Evolutionary conservation across 352 stramenopile genomes (phyloP).

Genomic region (Aphanomyces astaci): DNA sequence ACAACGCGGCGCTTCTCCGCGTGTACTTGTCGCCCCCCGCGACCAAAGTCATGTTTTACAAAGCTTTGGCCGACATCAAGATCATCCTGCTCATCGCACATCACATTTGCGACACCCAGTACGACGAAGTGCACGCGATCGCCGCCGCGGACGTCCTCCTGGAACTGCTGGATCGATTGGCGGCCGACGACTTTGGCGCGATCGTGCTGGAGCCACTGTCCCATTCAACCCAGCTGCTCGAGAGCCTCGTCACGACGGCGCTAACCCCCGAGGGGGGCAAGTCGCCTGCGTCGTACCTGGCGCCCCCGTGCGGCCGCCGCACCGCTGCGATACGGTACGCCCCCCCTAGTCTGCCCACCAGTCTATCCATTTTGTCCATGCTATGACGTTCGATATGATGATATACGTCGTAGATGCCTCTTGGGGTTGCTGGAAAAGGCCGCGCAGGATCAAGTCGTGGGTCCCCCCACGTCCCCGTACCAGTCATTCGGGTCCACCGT

Average conservation of each 20-base stretch:
- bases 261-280: conserved; percentile 28
- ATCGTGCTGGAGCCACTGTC: conserved; percentile 78
- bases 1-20: conserved; percentile 56
- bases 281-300: neutral
- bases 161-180: conserved; percentile 77
- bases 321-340: conserved; percentile 72
- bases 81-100: conserved; percentile 74
- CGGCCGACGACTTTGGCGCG: conserved; percentile 83
- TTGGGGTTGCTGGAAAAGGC: conserved; percentile 70
- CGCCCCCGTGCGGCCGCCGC: conserved; percentile 47
- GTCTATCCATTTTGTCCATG: no score
- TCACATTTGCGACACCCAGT: conserved; percentile 61
- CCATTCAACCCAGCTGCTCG: conserved; percentile 75
- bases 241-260: conserved; percentile 62
- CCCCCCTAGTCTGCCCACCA: neutral
- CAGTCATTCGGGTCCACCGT: conserved; percentile 78
- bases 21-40: conserved; percentile 58
- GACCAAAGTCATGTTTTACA: conserved; percentile 86
- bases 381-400: no score
- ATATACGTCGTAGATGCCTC: conserved; percentile 50
- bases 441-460: conserved; percentile 62
- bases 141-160: conserved; percentile 84
- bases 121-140: conserved; percentile 59
- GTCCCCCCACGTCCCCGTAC: conserved; percentile 72
- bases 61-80: conserved; percentile 80